These are phyloP conservation scores for Fusarium fracticaudum DNA, from an alignment of 2,329 filamentous ascomycete species.

Conservation along the genomic window DNA sequence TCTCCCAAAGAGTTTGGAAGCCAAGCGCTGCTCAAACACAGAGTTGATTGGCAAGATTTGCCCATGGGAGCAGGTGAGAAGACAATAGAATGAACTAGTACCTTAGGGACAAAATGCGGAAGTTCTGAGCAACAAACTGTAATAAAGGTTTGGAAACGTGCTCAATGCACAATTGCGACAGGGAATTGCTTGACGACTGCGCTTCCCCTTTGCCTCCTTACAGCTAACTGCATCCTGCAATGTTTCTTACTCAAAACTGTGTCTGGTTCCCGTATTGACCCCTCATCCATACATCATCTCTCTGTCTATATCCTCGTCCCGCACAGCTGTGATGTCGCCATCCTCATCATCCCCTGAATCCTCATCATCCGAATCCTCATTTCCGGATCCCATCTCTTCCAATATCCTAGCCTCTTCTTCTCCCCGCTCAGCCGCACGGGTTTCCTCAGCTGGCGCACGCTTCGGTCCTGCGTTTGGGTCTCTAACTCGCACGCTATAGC, in stretches of 20 bases:
- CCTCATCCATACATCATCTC: constrained; percentile 17
- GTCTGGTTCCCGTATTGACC: neutral
- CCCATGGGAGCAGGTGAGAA: neutral
- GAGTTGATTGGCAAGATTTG: neutral
- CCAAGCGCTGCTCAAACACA: neutral
- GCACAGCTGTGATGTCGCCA: constrained; percentile 21
- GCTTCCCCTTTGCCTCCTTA: neutral
- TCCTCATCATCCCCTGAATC: constrained; percentile 42
- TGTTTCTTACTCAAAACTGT: no score
- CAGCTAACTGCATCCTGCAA: neutral
- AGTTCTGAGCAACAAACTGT: neutral
- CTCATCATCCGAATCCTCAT: constrained; percentile 44
- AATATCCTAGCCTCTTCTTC: constrained; percentile 36
- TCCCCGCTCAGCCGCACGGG: constrained; percentile 30
- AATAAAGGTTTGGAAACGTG: neutral
- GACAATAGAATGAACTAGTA: neutral
- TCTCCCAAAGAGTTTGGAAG: neutral
- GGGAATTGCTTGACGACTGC: neutral
- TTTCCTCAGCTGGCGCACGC: constrained; percentile 22
- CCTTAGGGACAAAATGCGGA: neutral
- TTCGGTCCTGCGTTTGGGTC: constrained; percentile 36
- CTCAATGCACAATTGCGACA: neutral
- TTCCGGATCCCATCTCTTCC: constrained; percentile 41
- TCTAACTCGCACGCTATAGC: constrained; percentile 48
- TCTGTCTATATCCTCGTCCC: constrained; percentile 14